Base-by-base conservation (phyloP, 441 rosid genomes). In the Aquilaria agallochum region DNA sequence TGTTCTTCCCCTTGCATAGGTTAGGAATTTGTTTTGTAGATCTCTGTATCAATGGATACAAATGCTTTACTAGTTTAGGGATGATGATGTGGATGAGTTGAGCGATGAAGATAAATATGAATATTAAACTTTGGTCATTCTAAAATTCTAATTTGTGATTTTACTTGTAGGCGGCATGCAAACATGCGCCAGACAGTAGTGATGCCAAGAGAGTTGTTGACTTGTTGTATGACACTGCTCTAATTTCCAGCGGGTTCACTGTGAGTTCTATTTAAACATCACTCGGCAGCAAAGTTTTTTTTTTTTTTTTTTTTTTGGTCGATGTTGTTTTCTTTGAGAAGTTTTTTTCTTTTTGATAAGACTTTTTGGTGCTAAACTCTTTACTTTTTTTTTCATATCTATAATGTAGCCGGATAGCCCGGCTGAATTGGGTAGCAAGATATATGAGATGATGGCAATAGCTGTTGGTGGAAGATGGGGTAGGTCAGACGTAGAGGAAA, bases 401-500 rank as follows among this genome's bases (percentile, higher is more conserved):
- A 42, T 64, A 2, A 52, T 68, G 73, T 86, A 94, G 99, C 99
- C 99, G 11, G 99, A 91, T 66, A 95, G 91, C 71, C 99, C 98
- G 15, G 92, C 97, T 0, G 96, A 92, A 67, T 66, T 95, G 59
- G 98, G 99, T 48, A 88, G 80, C 82, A 95, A 92, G 82, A 92
- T 95, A 62, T 92, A 95, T 12, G 96, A 92, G 78, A 92, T 95
- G 95, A 95, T 95, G 96, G 89, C 92, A 1, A 82, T 95, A 87
- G 99, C 99, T 12, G 87, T 95, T 11, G 98, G 97, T 47, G 97
- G 98, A 55, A 82, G 97, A 83, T 95, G 99, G 99, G 99, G 96
- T 31, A 79, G 94, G 70, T 76, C 77, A 11, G 95, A 88, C 49
- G 84, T 70, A 11, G 89, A 63, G 27, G 82, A 64, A 49, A 65